Base-by-base conservation (phyloP, 208 protist species). In the Trypanosoma avium region DNA sequence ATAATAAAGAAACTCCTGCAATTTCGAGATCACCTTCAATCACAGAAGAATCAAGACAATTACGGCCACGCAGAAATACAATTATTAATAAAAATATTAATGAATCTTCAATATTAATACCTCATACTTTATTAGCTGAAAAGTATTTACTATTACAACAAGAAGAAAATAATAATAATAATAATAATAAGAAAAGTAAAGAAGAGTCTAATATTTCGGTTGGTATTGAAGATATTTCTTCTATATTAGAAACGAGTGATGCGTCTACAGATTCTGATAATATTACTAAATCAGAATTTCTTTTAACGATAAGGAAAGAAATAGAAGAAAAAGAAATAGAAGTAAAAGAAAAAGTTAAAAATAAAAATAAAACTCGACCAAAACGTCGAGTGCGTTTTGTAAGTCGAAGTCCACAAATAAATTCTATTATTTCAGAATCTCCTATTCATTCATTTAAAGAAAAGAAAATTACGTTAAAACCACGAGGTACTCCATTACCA, bases 371-470 rank as follows among this genome's bases (percentile, higher is more conserved):
- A 2, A 24, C 21, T 56, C 50, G 36, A 27, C 53, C 26, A 24
- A 13, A n/a, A 8, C 62, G 62, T 15, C 73, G 78, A 15, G 81
- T 92, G 32, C 85, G 82, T 13, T 93, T 93, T 59, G 83, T 73
- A 1, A 87, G 77, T 36, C 24, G 56, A 7, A 92, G 80, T 45
- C 82, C 86, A 3, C 80, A 76, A 19, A 65, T 86, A 0, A 59
- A 65, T 10, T 57, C 35, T 5, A 17, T 12, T 22, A n/a, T n/a
- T n/a, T n/a, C n/a, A n/a, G n/a, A n/a, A n/a, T n/a, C n/a, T n/a
- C n/a, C n/a, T n/a, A n/a, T n/a, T n/a, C n/a, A n/a, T n/a, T n/a
- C n/a, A n/a, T n/a, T n/a, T 8, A 40, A 30, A 33, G 1, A 33
- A 22, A 17, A 29, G 10, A 1, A 35, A 24, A 42, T 32, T 26